Evolutionary conservation across 345 rosid genomes (phyloP).

Genomic region (Salix caprea): DNA sequence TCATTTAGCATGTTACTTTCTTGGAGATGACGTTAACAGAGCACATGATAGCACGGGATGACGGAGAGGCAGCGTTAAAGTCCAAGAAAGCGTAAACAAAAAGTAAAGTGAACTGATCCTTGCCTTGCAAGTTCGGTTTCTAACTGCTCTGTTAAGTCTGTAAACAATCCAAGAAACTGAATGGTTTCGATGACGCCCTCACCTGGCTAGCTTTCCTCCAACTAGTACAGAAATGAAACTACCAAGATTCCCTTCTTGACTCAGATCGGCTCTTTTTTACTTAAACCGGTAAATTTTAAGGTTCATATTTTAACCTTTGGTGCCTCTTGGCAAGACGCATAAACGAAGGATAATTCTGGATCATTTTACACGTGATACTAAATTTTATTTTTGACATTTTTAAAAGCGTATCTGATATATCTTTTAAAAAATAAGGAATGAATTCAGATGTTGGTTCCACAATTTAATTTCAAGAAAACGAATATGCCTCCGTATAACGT

Average conservation of each 20-base stretch:
- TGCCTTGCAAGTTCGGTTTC: constrained; percentile 41
- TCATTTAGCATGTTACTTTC: too few relatives aligned
- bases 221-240: background rate
- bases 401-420: too few relatives aligned
- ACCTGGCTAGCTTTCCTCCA: background rate
- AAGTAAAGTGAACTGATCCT: constrained; percentile 21
- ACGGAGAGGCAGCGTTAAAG: background rate
- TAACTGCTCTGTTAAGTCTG: background rate
- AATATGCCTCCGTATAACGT: too few relatives aligned
- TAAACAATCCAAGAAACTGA: background rate
- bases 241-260: background rate
- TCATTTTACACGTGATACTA: too few relatives aligned
- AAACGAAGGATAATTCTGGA: too few relatives aligned
- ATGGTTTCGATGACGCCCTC: constrained; percentile 17
- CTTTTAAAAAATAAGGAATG: too few relatives aligned
- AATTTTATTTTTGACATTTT: too few relatives aligned
- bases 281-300: background rate
- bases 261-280: background rate
- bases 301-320: background rate
- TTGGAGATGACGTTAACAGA: too few relatives aligned
- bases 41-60: background rate
- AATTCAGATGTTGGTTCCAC: too few relatives aligned
- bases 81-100: constrained; percentile 18
- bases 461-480: too few relatives aligned
- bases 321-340: background rate